phyloP scores from a whole-genome alignment of 2,329 filamentous ascomycete species.

The Sphaceloma murrayae region DNA sequence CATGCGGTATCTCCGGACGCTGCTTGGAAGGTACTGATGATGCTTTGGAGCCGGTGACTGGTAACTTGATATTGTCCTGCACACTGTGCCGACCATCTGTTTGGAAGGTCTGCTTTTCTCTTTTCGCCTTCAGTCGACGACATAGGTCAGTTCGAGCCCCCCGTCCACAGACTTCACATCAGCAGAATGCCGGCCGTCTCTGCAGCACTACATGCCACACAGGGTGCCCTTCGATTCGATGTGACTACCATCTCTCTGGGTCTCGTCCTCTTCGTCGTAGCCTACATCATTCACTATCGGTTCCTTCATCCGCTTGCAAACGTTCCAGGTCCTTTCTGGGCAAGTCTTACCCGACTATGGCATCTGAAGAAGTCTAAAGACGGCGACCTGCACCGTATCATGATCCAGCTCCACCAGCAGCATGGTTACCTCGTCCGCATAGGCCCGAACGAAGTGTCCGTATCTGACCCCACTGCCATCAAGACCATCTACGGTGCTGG shows the following conservation, averaged over 20 bases:
- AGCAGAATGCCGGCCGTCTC: constrained; percentile 6
- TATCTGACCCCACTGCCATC: constrained; percentile 25
- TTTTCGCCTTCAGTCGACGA: not conserved
- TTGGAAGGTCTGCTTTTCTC: no score
- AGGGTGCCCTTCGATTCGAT: constrained; percentile 4
- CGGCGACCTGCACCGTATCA: constrained; percentile 26
- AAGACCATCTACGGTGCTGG: constrained; percentile 31
- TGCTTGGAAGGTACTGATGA: no score
- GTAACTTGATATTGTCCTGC: no score
- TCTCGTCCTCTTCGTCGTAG: constrained; percentile 8
- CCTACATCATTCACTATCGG: constrained; percentile 24
- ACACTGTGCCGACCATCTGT: no score
- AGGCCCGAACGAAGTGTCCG: constrained; percentile 27
- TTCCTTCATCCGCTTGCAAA: constrained; percentile 24
- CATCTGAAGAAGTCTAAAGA: constrained; percentile 26
- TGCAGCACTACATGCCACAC: constrained; percentile 5
- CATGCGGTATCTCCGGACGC: no score
- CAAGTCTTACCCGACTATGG: constrained; percentile 25
- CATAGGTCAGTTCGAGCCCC: no score
- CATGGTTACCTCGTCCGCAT: constrained; percentile 27
- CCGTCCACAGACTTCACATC: not conserved
- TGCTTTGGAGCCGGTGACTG: no score
- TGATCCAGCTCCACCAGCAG: constrained; percentile 26
- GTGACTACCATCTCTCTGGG: constrained; percentile 6
- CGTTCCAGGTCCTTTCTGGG: constrained; percentile 25